These are phyloP conservation scores for Salvia splendens DNA, from an alignment of 257 asterid genomes.

Conservation along the genomic window DNA sequence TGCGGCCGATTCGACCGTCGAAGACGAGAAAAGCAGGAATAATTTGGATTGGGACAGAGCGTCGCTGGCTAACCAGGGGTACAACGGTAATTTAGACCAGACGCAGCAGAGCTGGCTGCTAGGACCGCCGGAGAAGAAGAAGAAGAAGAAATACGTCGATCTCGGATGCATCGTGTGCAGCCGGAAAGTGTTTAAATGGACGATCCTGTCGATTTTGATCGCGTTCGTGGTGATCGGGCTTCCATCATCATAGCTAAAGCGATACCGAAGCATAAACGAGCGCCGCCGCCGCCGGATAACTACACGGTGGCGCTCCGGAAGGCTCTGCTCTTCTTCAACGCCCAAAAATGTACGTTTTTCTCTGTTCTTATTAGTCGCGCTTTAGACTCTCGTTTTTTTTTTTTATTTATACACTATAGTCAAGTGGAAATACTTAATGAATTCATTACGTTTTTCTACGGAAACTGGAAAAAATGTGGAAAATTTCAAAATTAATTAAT, in stretches of 20 bases:
- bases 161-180: constrained; percentile 74
- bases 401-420: background rate
- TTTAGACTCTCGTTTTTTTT: background rate
- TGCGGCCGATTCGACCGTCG: constrained; percentile 49
- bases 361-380: background rate
- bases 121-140: constrained; percentile 69
- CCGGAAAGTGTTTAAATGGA: constrained; percentile 59
- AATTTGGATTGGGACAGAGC: constrained; percentile 66
- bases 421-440: no score
- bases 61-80: constrained; percentile 44
- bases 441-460: no score
- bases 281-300: constrained; percentile 64
- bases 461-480: no score
- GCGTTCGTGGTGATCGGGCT: constrained; percentile 61
- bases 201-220: constrained; percentile 29
- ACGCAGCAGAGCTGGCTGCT: constrained; percentile 90
- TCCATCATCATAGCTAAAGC: constrained; percentile 56
- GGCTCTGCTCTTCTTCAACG: constrained; percentile 87
- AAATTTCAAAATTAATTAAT: no score
- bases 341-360: constrained; percentile 80
- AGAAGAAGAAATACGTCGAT: constrained; percentile 74
- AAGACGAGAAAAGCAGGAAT: constrained; percentile 52
- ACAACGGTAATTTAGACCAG: constrained; percentile 52
- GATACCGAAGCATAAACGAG: constrained; percentile 46
- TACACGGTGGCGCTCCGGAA: constrained; percentile 65